Conservation (phyloP, 2,329 filamentous ascomycete genomes). For the Colletotrichum paranaense region DNA sequence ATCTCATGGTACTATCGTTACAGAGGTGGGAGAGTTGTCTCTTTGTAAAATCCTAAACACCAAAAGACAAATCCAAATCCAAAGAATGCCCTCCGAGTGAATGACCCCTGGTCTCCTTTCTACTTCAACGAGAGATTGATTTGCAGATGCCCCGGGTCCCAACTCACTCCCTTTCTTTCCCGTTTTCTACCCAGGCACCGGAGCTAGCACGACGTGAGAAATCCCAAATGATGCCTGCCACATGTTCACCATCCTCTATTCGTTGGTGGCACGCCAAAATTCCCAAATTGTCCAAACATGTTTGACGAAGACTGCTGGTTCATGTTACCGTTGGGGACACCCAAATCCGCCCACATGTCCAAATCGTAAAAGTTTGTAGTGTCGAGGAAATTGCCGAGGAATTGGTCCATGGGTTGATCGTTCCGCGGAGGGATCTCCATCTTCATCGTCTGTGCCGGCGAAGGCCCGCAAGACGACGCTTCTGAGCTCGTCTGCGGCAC, state of each 20-base stretch:
- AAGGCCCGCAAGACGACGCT: conserved; percentile 42
- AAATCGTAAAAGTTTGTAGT: conserved; percentile 54
- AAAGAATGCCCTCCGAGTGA: background rate
- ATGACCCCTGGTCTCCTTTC: background rate
- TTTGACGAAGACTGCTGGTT: conserved; percentile 30
- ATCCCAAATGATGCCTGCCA: background rate
- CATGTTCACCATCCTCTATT: conserved; percentile 30
- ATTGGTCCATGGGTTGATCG: conserved; percentile 52
- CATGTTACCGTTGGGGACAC: conserved; percentile 24
- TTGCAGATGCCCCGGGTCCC: background rate
- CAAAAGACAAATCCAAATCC: conserved; percentile 11
- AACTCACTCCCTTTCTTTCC: background rate
- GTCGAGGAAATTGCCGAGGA: conserved; percentile 57
- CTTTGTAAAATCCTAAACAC: conserved; percentile 17
- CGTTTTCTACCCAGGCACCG: background rate
- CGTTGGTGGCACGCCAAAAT: conserved; percentile 33
- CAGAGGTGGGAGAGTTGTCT: conserved; percentile 30
- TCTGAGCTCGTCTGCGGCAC: conserved; percentile 53
- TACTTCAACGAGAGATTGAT: conserved; percentile 1
- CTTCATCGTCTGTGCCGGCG: conserved; percentile 42
- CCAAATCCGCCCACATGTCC: conserved; percentile 54
- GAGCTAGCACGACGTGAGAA: background rate
- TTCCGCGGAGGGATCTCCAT: conserved; percentile 35
- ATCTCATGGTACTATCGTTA: conserved; percentile 33
- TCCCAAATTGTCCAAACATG: conserved; percentile 34